Conservation (phyloP, 2,329 filamentous ascomycete species). For the Colletotrichum zoysiae region DNA sequence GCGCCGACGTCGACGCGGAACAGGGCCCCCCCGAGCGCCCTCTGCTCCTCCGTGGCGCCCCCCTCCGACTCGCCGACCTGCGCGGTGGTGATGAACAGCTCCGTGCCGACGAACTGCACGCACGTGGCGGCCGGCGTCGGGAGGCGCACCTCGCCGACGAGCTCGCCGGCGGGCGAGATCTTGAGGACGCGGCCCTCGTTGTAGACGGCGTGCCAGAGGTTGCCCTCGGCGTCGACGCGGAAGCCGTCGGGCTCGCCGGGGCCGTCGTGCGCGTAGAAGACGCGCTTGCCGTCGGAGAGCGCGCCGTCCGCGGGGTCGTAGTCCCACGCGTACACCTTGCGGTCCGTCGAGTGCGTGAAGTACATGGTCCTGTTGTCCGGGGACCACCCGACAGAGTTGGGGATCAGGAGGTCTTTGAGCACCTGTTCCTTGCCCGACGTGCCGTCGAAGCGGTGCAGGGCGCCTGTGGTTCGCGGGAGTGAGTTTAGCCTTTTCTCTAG, state of each 20-base stretch:
- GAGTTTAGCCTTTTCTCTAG: constrained; percentile 15
- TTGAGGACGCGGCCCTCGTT: constrained; percentile 81
- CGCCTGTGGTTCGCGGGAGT: constrained; percentile 61
- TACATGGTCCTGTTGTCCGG: constrained; percentile 80
- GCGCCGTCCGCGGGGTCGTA: constrained; percentile 74
- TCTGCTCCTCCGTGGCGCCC: constrained; percentile 69
- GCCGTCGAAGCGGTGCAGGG: constrained; percentile 78
- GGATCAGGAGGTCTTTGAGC: constrained; percentile 77
- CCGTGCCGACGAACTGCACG: constrained; percentile 80
- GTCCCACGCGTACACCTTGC: constrained; percentile 80
- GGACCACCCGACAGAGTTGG: constrained; percentile 89
- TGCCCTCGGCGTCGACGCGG: constrained; percentile 85
- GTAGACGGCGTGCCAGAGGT: constrained; percentile 90
- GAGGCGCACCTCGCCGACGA: constrained; percentile 80
- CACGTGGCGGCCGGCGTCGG: constrained; percentile 87
- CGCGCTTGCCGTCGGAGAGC: constrained; percentile 72
- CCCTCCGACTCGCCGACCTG: constrained; percentile 73
- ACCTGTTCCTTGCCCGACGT: constrained; percentile 71
- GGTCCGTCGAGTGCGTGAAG: constrained; percentile 82
- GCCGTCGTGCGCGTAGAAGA: constrained; percentile 78
- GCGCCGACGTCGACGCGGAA: constrained; percentile 85
- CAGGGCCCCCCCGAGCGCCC: constrained; percentile 74
- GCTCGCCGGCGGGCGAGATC: constrained; percentile 75
- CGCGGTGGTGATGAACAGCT: constrained; percentile 85
- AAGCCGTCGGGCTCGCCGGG: constrained; percentile 84